Evolutionary conservation across 257 asterid genomes (phyloP), one percentile per base, ranked within the genome.

Genomic region (Verbena officinalis): DNA sequence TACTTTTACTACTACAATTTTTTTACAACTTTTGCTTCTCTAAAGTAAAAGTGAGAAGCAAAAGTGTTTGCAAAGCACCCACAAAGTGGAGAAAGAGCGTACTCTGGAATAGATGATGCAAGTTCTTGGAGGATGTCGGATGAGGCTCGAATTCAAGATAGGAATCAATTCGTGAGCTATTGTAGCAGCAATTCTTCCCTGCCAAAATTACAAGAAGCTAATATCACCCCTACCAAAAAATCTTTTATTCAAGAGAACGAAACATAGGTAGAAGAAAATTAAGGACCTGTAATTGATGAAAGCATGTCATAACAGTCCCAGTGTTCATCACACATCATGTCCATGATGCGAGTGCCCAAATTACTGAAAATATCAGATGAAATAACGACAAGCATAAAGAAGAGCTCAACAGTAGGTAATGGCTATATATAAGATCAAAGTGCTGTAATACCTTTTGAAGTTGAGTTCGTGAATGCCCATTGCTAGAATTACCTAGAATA

Each of bases 121-220:
- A 72, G 74, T 93, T 93, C 81, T 86, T 93, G 0, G 95, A 59
- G 64, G 97, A 93, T 64, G 99, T 73, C 60, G 97, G 96, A 62
- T 90, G 95, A 24, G 99, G 99, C 84, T 93, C 99, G 9, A 78
- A 84, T 66, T 83, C 90, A 21, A 93, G 99, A 76, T 90, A 93
- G 77, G 74, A 74, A 57, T 83, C 84, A 15, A 90, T 82, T 67
- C 92, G 85, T 4, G 97, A 85, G 85, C 80, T 75, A 67, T 93
- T 93, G 89, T 90, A 88, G 82, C 97, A 93, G 83, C 99, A 93
- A 65, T 85, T 90, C 75, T 78, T 62, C 74, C 99, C 99, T 93
- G 95, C 16, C 7, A 31, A 49, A 19, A 22, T 24, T 14, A 34
- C 51, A 55, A 27, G 33, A 27, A 40, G 44, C 19, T 15, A 33